These are phyloP conservation scores for Dothiorella sarmentorum DNA, from an alignment of 2,329 filamentous ascomycete species.

Conservation along the genomic window DNA sequence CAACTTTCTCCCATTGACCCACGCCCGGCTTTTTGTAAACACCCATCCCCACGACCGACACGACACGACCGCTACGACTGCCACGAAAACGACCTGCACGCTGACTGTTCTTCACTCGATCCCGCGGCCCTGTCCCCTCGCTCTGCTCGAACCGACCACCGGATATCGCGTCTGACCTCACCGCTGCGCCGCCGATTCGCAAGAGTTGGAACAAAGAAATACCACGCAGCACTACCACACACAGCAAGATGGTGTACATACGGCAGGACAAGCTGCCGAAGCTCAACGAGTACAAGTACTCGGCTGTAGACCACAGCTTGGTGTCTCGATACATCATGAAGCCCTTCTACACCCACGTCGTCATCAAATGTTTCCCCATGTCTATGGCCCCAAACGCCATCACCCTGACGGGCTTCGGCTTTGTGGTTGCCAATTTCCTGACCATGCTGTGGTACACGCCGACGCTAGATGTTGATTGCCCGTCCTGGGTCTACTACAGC, in stretches of 20 bases:
- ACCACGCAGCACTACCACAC: neutral
- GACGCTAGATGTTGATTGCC: constrained; percentile 89
- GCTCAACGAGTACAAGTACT: constrained; percentile 94
- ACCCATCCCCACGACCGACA: neutral
- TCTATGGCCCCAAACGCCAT: constrained; percentile 77
- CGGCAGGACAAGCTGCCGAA: constrained; percentile 84
- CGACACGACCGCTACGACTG: constrained; percentile 8
- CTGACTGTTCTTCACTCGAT: too few relatives aligned
- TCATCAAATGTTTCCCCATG: constrained; percentile 93
- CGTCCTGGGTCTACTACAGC: constrained; percentile 88
- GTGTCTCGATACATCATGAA: constrained; percentile 91
- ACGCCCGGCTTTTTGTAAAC: neutral
- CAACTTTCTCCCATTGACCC: constrained; percentile 13
- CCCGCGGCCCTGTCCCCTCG: too few relatives aligned
- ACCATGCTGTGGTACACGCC: constrained; percentile 96
- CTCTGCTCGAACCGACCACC: too few relatives aligned
- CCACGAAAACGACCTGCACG: neutral
- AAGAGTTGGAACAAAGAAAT: neutral
- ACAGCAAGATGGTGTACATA: constrained; percentile 79
- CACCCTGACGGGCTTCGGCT: constrained; percentile 84
- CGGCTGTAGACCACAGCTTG: constrained; percentile 82
- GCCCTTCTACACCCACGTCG: constrained; percentile 93
- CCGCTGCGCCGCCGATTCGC: neutral
- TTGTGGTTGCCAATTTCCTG: constrained; percentile 83
- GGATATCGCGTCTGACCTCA: neutral